Conservation (phyloP, 2,329 filamentous ascomycete species). For the Macrophomina pseudophaseolina region DNA sequence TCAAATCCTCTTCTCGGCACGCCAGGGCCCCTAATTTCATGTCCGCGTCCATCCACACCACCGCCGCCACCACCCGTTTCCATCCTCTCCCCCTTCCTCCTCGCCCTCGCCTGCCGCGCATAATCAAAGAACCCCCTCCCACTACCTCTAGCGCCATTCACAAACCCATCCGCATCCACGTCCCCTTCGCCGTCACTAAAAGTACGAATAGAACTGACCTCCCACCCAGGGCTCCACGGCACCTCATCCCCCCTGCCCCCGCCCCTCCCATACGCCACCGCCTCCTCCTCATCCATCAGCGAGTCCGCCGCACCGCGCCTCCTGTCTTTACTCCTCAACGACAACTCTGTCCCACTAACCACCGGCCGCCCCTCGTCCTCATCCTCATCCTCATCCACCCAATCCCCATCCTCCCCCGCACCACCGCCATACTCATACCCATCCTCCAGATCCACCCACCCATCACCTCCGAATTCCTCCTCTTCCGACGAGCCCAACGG, state of each 20-base stretch:
- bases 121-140: constrained; percentile 4
- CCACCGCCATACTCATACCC: neutral
- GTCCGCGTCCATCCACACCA: neutral
- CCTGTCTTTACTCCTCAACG: neutral
- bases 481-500: neutral
- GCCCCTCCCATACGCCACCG: neutral
- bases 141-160: neutral
- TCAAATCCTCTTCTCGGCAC: neutral
- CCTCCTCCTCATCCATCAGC: neutral
- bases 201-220: constrained; percentile 3
- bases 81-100: constrained; percentile 6
- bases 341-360: neutral
- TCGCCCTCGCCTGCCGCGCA: neutral
- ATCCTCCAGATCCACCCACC: neutral
- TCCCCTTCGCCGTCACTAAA: neutral
- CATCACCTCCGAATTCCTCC: neutral
- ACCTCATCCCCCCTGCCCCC: neutral
- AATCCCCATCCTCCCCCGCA: neutral
- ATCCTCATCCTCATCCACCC: neutral
- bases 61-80: neutral
- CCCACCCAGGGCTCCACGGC: constrained; percentile 1
- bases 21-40: no score
- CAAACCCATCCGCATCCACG: neutral
- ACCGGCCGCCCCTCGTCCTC: neutral
- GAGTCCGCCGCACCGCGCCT: neutral